These are phyloP conservation scores for Zygosaccharomyces lentus DNA, from an alignment of 805 yeast genomes.

Conservation along the genomic window DNA sequence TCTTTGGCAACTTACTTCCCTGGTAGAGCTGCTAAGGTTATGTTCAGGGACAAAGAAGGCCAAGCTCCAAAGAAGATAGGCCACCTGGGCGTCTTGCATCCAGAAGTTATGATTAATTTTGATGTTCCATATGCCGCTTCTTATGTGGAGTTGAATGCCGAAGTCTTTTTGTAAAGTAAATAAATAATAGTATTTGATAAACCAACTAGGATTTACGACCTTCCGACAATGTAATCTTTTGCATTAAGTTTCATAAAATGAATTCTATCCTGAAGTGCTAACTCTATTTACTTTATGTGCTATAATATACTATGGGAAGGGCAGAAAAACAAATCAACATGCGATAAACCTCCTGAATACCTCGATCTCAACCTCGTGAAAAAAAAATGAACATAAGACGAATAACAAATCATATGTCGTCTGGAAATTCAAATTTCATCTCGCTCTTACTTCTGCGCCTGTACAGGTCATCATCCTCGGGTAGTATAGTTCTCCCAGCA, in stretches of 20 bases:
- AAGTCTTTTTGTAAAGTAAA: slow-evolving; percentile 61
- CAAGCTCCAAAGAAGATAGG: slow-evolving; percentile 64
- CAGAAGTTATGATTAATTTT: slow-evolving; percentile 80
- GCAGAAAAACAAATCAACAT: not conserved
- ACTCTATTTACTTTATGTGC: slow-evolving; percentile 40
- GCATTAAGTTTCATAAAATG: slow-evolving; percentile 18
- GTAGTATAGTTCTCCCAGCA: slow-evolving; percentile 30
- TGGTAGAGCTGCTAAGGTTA: slow-evolving; percentile 91
- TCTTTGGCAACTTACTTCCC: slow-evolving; percentile 80
- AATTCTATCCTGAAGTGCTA: slow-evolving; percentile 43
- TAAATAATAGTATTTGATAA: slow-evolving; percentile 14
- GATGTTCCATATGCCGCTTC: slow-evolving; percentile 94
- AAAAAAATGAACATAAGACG: not conserved
- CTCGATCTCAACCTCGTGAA: not conserved
- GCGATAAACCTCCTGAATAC: not conserved
- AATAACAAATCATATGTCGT: slow-evolving; percentile 21
- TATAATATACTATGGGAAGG: not conserved
- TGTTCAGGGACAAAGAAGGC: slow-evolving; percentile 62
- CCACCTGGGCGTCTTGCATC: slow-evolving; percentile 89
- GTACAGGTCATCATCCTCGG: slow-evolving; percentile 31
- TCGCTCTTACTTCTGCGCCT: slow-evolving; percentile 12
- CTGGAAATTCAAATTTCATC: slow-evolving; percentile 30
- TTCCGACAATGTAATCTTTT: not conserved
- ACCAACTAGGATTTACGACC: slow-evolving; percentile 6
- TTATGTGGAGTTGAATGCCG: slow-evolving; percentile 83